These are phyloP conservation scores for Coniosporium tulheliwenetii DNA, from an alignment of 2,329 filamentous ascomycete genomes.

Conservation along the genomic window DNA sequence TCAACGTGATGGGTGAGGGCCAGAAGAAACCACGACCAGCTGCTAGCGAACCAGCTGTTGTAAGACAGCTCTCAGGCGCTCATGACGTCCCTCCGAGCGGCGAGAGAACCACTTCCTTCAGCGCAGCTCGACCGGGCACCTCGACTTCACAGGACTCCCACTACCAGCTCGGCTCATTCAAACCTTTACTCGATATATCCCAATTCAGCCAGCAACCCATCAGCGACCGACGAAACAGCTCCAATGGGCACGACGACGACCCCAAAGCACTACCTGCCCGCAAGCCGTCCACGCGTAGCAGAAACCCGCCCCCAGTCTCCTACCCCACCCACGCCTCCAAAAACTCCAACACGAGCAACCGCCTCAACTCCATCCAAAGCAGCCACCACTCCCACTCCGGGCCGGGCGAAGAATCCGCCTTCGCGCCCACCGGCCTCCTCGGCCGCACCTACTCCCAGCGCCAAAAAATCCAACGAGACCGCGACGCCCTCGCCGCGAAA, in stretches of 20 bases:
- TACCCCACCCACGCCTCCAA: conserved; percentile 7
- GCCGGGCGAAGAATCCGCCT: conserved; percentile 10
- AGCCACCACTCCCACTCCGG: too few relatives aligned
- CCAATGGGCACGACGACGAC: neutral
- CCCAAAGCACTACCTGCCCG: conserved; percentile 15
- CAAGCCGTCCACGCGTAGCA: conserved; percentile 20
- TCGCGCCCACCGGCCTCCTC: conserved; percentile 30
- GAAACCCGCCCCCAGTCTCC: conserved; percentile 18
- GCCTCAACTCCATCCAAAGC: conserved; percentile 8
- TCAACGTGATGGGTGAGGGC: conserved; percentile 51
- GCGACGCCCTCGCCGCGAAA: conserved; percentile 14
- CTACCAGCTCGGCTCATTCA: conserved; percentile 49
- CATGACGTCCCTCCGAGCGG: conserved; percentile 9
- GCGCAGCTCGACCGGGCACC: conserved; percentile 1
- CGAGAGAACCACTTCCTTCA: conserved; percentile 6
- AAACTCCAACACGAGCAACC: conserved; percentile 4
- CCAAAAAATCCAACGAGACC: conserved; percentile 21
- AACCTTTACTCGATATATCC: conserved; percentile 50
- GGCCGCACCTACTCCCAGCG: conserved; percentile 34
- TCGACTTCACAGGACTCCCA: conserved; percentile 30
- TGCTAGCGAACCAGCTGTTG: conserved; percentile 8
- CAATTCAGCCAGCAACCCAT: conserved; percentile 29
- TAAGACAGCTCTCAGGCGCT: conserved; percentile 6
- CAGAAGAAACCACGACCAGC: conserved; percentile 15
- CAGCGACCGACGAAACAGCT: neutral